Evolutionary conservation across 192 early-diverging fungal species (phyloP).

Genomic region (Coemansia sp.): DNA sequence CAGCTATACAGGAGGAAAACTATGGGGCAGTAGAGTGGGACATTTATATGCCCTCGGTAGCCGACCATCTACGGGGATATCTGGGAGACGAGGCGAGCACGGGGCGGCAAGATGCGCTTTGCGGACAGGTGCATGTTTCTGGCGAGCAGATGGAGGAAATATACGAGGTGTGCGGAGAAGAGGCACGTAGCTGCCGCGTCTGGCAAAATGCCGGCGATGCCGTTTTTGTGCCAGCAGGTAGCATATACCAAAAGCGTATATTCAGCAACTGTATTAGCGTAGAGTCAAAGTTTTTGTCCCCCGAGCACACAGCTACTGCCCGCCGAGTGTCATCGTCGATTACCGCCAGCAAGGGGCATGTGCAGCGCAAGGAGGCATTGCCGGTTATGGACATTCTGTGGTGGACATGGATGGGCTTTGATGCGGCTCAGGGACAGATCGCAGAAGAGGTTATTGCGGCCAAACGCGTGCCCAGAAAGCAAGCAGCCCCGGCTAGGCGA

Average conservation of each 20-base stretch:
- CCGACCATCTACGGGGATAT: slow-evolving; percentile 42
- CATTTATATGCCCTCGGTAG: slow-evolving; percentile 51
- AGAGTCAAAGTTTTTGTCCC: slow-evolving; percentile 62
- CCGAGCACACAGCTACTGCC: slow-evolving; percentile 41
- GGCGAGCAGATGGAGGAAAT: slow-evolving; percentile 23
- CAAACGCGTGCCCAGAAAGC: not conserved
- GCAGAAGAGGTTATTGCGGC: slow-evolving; percentile 3
- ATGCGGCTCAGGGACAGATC: slow-evolving; percentile 1
- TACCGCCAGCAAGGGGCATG: not conserved
- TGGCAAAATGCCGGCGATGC: slow-evolving; percentile 66
- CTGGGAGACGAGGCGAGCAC: slow-evolving; percentile 11
- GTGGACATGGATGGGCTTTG: slow-evolving; percentile 40
- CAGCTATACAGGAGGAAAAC: not conserved
- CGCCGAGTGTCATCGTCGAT: slow-evolving; percentile 16
- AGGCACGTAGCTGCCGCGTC: slow-evolving; percentile 51
- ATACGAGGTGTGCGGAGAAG: slow-evolving; percentile 22
- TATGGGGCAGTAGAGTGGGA: slow-evolving; percentile 58
- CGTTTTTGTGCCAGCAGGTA: slow-evolving; percentile 74
- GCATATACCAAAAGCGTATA: slow-evolving; percentile 63
- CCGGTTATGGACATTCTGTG: slow-evolving; percentile 47
- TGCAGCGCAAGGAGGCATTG: slow-evolving; percentile 21
- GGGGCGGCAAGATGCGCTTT: not conserved
- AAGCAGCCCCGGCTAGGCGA: too few species aligned
- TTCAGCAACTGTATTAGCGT: slow-evolving; percentile 58
- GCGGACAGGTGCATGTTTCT: slow-evolving; percentile 12